Evolutionary conservation across 306 rosid species (phyloP).

Genomic region (Purshia tridentata): DNA sequence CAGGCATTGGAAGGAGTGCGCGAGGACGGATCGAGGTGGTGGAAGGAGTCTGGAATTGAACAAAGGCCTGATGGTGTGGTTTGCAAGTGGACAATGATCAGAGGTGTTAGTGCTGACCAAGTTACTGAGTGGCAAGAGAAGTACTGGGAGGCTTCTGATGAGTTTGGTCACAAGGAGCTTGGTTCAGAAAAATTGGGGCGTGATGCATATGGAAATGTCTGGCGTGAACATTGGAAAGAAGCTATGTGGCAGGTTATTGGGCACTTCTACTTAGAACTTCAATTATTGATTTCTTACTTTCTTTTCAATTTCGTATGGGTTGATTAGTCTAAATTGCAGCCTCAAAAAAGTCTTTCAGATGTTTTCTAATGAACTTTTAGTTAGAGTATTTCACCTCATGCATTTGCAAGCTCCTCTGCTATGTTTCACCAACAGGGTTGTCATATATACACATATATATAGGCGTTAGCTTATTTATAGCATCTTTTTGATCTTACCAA

Average conservation of each 20-base stretch:
- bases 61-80: conserved; percentile 81
- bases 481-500: too few species aligned
- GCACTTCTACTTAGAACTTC: background rate
- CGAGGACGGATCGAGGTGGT: conserved; percentile 77
- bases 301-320: background rate
- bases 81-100: conserved; percentile 80
- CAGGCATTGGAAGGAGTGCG: conserved; percentile 50
- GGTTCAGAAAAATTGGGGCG: conserved; percentile 99
- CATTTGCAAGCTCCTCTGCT: background rate
- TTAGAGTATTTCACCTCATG: background rate
- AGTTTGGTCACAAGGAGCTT: conserved; percentile 88
- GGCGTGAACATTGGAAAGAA: conserved; percentile 96
- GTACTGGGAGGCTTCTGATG: conserved; percentile 96
- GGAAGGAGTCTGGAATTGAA: conserved; percentile 87
- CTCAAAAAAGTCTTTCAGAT: background rate
- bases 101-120: conserved; percentile 85
- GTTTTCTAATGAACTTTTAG: background rate
- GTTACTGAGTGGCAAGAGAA: conserved; percentile 85
- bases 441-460: background rate
- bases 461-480: background rate
- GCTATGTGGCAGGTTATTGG: conserved; percentile 72
- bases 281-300: background rate
- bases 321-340: background rate
- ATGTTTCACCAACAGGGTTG: background rate
- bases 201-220: conserved; percentile 75